Conservation (phyloP, 1,284 basidiomycete genomes). For the Cryptococcus wingfieldii region DNA sequence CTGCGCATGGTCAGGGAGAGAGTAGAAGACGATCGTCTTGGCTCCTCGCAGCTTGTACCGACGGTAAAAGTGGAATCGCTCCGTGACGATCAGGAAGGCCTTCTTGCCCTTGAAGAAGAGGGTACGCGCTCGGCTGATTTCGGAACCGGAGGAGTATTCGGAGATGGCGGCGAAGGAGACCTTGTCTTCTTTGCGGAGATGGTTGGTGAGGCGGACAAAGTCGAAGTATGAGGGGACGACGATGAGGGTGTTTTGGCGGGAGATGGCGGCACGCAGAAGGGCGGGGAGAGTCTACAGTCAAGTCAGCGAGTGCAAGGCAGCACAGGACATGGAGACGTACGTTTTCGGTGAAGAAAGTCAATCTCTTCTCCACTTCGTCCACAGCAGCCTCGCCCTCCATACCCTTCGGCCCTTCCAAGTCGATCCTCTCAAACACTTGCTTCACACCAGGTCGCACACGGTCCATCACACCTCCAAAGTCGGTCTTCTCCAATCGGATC, state of each 20-base stretch:
- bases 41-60: constrained; percentile 88
- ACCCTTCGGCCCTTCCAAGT: constrained; percentile 35
- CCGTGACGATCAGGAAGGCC: constrained; percentile 82
- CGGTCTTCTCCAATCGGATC: constrained; percentile 58
- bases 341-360: constrained; percentile 80
- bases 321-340: constrained; percentile 48
- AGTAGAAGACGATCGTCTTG: constrained; percentile 88
- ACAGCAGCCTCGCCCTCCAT: constrained; percentile 54
- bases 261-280: constrained; percentile 83
- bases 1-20: constrained; percentile 79
- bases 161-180: constrained; percentile 77
- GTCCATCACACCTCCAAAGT: constrained; percentile 60
- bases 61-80: constrained; percentile 96
- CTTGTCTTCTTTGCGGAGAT: constrained; percentile 69
- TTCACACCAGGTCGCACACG: constrained; percentile 71
- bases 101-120: constrained; percentile 87
- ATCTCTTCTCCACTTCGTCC: constrained; percentile 80
- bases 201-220: constrained; percentile 85
- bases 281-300: constrained; percentile 64
- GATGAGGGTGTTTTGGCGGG: constrained; percentile 78
- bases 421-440: constrained; percentile 56
- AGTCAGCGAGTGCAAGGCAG: not conserved
- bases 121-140: constrained; percentile 87
- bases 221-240: constrained; percentile 96
- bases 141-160: constrained; percentile 89